Evolutionary conservation across 2,329 filamentous ascomycete genomes (phyloP), one percentile per base, ranked within the genome.

Genomic region (Diaporthe citriasiana): DNA sequence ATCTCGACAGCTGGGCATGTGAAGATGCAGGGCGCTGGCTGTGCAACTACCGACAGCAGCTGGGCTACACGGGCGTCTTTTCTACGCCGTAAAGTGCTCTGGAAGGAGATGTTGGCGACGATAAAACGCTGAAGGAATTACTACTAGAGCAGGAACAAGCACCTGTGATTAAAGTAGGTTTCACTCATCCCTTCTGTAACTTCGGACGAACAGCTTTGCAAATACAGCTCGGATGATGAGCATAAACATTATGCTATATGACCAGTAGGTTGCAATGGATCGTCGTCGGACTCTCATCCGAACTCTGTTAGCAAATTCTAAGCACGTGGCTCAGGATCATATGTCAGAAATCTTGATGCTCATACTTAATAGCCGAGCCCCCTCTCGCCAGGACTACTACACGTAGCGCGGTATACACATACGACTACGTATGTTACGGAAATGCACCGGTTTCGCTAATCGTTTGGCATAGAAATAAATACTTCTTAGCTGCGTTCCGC

Each of bases 201-300:
- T 45, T 47, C 25, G 59, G 59, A 63, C 25, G 59, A 63, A 63
- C 59, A 9, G 40, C 19, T 47, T 13, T 8, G 27, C 59, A 40
- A 7, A n/a, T 2, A 17, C 4, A 40, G 63, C 47, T 68, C 47
- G 63, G 47, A 40, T 30, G 33, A 27, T 5, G 15, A 68, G 30
- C 45, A 68, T 68, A 40, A 38, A 22, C 15, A 19, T 68, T 30
- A 68, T 68, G 63, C 47, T 53, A 68, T 53, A 53, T 17, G 17
- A 17, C n/a, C n/a, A 27, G 15, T 17, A 53, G 12, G 47, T 38
- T 19, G n/a, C 30, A 15, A 15, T 33, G 7, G 19, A 27, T 17
- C 45, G 33, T 38, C 30, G n/a, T 25, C n/a, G 22, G n/a, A 66
- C 5, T 12, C 17, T 53, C 47, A 40, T 68, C 63, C 63, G 33